Conservation (phyloP, 768 basidiomycete species). For the Clathrus columnatus region DNA sequence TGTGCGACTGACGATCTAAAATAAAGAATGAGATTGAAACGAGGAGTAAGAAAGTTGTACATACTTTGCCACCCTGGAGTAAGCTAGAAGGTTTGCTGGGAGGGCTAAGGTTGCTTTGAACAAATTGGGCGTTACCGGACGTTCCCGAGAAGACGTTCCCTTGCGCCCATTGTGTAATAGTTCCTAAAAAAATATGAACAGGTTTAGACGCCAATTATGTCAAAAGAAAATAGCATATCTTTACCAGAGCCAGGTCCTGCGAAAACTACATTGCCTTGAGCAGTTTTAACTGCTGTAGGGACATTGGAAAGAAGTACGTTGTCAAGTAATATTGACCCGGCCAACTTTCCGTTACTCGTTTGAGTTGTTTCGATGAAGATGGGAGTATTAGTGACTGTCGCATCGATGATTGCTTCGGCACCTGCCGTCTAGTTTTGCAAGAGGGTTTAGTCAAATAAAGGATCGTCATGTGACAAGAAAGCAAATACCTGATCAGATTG, state of each 20-base stretch:
- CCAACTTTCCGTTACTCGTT: slow-evolving; percentile 36
- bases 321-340: slow-evolving; percentile 57
- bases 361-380: slow-evolving; percentile 49
- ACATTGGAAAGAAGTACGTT: slow-evolving; percentile 56
- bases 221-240: too few species aligned
- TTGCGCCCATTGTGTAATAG: slow-evolving; percentile 65
- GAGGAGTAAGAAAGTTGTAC: background rate
- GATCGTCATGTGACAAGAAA: too few species aligned
- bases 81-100: slow-evolving; percentile 50
- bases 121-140: slow-evolving; percentile 33
- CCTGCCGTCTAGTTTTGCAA: slow-evolving; percentile 39
- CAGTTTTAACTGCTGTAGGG: slow-evolving; percentile 49
- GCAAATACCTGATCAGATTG: background rate
- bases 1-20: slow-evolving; percentile 2
- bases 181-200: slow-evolving; percentile 25
- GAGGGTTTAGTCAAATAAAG: background rate
- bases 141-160: slow-evolving; percentile 62
- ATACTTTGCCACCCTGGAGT: slow-evolving; percentile 30
- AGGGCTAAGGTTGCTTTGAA: slow-evolving; percentile 39
- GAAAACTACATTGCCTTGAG: slow-evolving; percentile 43
- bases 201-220: slow-evolving; percentile 9
- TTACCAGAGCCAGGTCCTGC: slow-evolving; percentile 27
- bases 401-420: slow-evolving; percentile 56
- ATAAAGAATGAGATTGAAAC: background rate
- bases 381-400: slow-evolving; percentile 48